phyloP scores from a whole-genome alignment of 441 rosid species.

The Geranium incanum region DNA sequence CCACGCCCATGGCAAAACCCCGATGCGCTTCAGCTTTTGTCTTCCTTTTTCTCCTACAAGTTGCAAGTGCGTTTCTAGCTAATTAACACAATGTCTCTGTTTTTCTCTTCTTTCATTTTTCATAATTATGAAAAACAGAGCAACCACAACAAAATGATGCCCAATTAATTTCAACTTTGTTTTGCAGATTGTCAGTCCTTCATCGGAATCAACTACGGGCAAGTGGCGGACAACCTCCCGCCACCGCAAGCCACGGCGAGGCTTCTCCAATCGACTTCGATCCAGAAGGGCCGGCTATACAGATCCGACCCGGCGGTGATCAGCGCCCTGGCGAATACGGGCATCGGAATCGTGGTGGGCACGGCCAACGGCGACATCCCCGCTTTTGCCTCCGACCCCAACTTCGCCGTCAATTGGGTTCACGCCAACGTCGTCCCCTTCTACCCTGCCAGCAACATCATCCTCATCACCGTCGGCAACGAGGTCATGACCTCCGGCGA shows the following conservation, averaged over 20 bases:
- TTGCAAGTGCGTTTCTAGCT: conserved; percentile 24
- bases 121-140: neutral
- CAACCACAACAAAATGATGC: neutral
- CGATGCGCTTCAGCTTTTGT: conserved; percentile 5
- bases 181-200: conserved; percentile 61
- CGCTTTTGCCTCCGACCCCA: neutral
- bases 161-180: neutral
- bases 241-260: conserved; percentile 63
- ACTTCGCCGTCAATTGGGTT: conserved; percentile 55
- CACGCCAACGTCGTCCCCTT: conserved; percentile 54
- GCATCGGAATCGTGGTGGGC: conserved; percentile 68
- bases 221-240: conserved; percentile 79
- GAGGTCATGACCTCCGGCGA: conserved; percentile 57
- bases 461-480: conserved; percentile 67
- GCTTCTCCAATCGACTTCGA: conserved; percentile 61
- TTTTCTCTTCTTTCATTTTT: neutral
- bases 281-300: conserved; percentile 71
- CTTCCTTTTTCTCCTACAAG: conserved; percentile 30
- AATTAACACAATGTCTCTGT: conserved; percentile 15
- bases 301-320: conserved; percentile 77
- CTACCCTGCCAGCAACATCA: conserved; percentile 72
- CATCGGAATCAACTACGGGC: conserved; percentile 82
- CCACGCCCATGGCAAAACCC: neutral
- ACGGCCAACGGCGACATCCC: conserved; percentile 72
- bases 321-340: conserved; percentile 63